These are phyloP conservation scores for Pulveroboletus sp. DNA, from an alignment of 768 basidiomycete genomes.

Conservation along the genomic window DNA sequence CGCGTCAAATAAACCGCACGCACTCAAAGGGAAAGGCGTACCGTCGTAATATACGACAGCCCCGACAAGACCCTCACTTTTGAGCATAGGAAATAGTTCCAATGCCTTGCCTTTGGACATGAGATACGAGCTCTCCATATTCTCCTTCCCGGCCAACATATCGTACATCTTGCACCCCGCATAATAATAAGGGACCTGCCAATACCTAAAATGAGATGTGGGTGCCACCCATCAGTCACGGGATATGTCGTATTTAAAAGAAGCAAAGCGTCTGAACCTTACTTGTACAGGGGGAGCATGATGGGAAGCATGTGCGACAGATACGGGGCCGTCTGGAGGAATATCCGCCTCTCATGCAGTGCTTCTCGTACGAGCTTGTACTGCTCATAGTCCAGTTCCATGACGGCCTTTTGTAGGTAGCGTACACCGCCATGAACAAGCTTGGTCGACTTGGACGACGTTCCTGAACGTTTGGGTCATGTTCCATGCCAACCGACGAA, in stretches of 20 bases:
- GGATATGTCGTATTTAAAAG: background rate
- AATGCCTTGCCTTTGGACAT: constrained; percentile 93
- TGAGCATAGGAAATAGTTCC: constrained; percentile 95
- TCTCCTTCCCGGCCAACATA: constrained; percentile 88
- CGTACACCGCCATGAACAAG: constrained; percentile 97
- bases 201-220: constrained; percentile 50
- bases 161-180: constrained; percentile 97
- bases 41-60: constrained; percentile 98
- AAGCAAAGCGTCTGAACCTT: constrained; percentile 14
- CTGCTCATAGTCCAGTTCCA: constrained; percentile 94
- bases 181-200: constrained; percentile 97
- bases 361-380: constrained; percentile 97
- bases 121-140: constrained; percentile 93
- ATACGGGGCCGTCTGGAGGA: constrained; percentile 94
- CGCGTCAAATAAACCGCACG: background rate
- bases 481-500: background rate
- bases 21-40: constrained; percentile 27
- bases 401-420: constrained; percentile 94
- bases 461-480: background rate
- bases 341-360: constrained; percentile 86
- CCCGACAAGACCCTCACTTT: constrained; percentile 85
- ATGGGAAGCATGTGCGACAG: constrained; percentile 91
- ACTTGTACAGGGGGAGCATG: constrained; percentile 97
- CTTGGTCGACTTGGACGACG: constrained; percentile 96
- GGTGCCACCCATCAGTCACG: constrained; percentile 1